Percentiles rank a stretch among this genome's conserved stretches.
Conservation (phyloP, 441 rosid genomes). For the Mallotus repandus region DNA sequence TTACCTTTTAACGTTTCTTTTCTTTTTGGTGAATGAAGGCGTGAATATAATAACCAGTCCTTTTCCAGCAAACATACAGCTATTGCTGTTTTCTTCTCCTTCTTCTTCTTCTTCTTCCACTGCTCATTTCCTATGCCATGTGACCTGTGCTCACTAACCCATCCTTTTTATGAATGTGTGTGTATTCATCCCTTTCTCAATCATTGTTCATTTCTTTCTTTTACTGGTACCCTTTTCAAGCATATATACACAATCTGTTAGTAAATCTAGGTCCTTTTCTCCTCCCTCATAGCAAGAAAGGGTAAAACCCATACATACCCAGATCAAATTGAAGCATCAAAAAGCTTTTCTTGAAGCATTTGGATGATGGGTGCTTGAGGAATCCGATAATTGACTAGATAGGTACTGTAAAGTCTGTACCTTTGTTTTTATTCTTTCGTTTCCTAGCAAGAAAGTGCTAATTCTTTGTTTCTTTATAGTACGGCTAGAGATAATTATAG, state of each 20-base stretch:
- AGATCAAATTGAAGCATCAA: constrained; percentile 23
- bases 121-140: constrained; percentile 22
- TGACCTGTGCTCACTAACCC: constrained; percentile 15
- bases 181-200: not conserved
- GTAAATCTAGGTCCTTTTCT: constrained; percentile 31
- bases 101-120: constrained; percentile 13
- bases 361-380: constrained; percentile 33
- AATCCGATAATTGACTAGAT: constrained; percentile 19
- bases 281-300: constrained; percentile 2
- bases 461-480: no score
- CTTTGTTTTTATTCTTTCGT: not conserved
- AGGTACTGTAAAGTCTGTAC: constrained; percentile 25
- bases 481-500: not conserved
- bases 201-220: constrained; percentile 3
- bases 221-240: not conserved
- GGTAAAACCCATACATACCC: constrained; percentile 5
- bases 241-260: constrained; percentile 17
- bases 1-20: constrained; percentile 1
- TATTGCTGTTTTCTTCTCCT: constrained; percentile 19
- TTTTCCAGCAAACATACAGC: constrained; percentile 44
- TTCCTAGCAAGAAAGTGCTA: not conserved
- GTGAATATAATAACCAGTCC: constrained; percentile 22
- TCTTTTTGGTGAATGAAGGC: constrained; percentile 14
- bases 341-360: constrained; percentile 31
- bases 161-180: not conserved